Conservation (phyloP, 2,329 filamentous ascomycete genomes). For the Aschersonia sp. region DNA sequence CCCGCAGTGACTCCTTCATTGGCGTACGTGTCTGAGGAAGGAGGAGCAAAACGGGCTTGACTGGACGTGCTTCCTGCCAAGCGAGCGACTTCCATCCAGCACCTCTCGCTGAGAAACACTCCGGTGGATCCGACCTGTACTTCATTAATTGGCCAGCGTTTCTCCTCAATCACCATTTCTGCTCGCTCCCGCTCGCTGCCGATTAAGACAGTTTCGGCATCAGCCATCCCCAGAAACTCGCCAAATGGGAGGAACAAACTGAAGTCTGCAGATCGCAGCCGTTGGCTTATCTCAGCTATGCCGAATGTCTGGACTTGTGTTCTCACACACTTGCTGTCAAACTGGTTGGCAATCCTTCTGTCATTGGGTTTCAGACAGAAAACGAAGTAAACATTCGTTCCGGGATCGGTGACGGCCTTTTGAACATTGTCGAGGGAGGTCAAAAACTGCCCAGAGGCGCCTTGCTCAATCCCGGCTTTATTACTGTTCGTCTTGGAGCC, state of each 20-base stretch:
- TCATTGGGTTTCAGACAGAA: constrained; percentile 98
- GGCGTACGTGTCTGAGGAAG: constrained; percentile 48
- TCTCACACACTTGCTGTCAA: constrained; percentile 95
- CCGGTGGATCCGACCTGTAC: constrained; percentile 82
- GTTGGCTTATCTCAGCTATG: constrained; percentile 91
- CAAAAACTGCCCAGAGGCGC: constrained; percentile 84
- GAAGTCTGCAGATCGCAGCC: constrained; percentile 85
- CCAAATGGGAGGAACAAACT: constrained; percentile 90
- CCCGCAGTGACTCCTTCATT: constrained; percentile 47
- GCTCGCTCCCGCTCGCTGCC: constrained; percentile 87
- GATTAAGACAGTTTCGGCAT: constrained; percentile 71
- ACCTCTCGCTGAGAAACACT: constrained; percentile 87
- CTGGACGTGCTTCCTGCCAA: constrained; percentile 48
- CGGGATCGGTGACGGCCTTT: constrained; percentile 65
- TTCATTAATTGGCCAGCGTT: constrained; percentile 84
- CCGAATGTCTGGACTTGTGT: constrained; percentile 90
- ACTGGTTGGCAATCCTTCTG: constrained; percentile 91
- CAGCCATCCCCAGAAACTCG: constrained; percentile 82
- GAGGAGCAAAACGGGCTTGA: constrained; percentile 19
- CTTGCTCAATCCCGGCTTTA: constrained; percentile 44
- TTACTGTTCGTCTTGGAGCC: constrained; percentile 19
- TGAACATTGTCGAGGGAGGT: constrained; percentile 81
- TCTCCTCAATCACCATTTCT: constrained; percentile 81
- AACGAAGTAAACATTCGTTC: constrained; percentile 88
- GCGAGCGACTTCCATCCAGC: constrained; percentile 82